Evolutionary conservation across 129 eudicot species (phyloP).

Genomic region (Mikania micrantha): DNA sequence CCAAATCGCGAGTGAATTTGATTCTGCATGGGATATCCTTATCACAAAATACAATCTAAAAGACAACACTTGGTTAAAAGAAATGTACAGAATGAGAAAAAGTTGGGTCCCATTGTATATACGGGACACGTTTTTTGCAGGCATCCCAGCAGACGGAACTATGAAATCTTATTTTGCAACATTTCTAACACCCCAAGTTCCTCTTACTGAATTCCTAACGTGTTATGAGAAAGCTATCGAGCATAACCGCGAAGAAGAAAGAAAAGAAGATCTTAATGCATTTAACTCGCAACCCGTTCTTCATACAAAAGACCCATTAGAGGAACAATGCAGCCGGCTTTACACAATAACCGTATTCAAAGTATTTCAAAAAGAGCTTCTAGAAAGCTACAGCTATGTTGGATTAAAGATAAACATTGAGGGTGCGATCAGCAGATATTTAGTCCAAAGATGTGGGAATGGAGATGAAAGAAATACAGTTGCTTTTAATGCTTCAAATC

Average conservation of each 20-base stretch:
- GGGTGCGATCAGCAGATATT: slow-evolving; percentile 67
- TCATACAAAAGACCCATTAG: slow-evolving; percentile 78
- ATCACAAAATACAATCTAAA: slow-evolving; percentile 49
- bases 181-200: slow-evolving; percentile 44
- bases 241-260: slow-evolving; percentile 67
- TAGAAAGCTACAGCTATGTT: slow-evolving; percentile 64
- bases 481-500: slow-evolving; percentile 66
- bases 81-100: slow-evolving; percentile 70
- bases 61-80: slow-evolving; percentile 68
- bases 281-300: slow-evolving; percentile 53
- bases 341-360: slow-evolving; percentile 62
- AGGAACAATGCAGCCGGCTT: slow-evolving; percentile 66
- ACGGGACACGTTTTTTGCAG: slow-evolving; percentile 68
- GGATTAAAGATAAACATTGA: slow-evolving; percentile 67
- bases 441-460: slow-evolving; percentile 68
- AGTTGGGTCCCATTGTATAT: slow-evolving; percentile 74
- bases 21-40: slow-evolving; percentile 62
- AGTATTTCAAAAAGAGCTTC: slow-evolving; percentile 75
- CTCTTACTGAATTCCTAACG: slow-evolving; percentile 42
- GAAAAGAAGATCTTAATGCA: slow-evolving; percentile 67
- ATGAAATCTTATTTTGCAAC: slow-evolving; percentile 54
- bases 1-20: slow-evolving; percentile 69
- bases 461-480: slow-evolving; percentile 78
- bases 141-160: slow-evolving; percentile 62
- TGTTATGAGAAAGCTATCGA: slow-evolving; percentile 70